Percentiles rank a stretch among this genome's conserved stretches.
Evolutionary conservation across 2,329 filamentous ascomycete genomes (phyloP).

Genomic region (Hypomyces perniciosus): DNA sequence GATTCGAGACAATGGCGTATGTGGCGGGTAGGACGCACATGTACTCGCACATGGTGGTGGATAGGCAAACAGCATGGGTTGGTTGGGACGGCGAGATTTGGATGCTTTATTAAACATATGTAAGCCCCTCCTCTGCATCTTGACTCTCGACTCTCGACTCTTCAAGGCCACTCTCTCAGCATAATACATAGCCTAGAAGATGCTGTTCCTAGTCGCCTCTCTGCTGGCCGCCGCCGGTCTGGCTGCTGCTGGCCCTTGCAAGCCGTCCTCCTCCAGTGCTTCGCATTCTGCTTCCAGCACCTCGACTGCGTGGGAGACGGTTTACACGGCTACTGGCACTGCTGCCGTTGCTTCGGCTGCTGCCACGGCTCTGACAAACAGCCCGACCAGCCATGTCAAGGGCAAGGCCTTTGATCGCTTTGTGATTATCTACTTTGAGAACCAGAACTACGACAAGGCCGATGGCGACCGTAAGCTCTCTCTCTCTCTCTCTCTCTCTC

Average conservation of each 20-base stretch:
- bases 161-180: neutral
- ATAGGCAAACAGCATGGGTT: no score
- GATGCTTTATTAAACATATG: no score
- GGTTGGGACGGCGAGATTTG: no score
- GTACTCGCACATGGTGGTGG: no score
- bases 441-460: conserved; percentile 63
- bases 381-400: conserved; percentile 57
- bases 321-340: conserved; percentile 47
- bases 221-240: conserved; percentile 23
- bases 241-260: conserved; percentile 17
- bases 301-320: conserved; percentile 29
- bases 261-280: neutral
- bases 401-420: conserved; percentile 69
- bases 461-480: conserved; percentile 49
- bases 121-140: no score
- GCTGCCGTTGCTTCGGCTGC: conserved; percentile 48
- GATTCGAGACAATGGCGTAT: neutral
- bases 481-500: neutral
- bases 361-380: conserved; percentile 54
- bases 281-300: neutral
- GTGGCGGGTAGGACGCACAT: no score
- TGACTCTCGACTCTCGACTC: no score
- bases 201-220: conserved; percentile 16
- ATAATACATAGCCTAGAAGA: neutral
- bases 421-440: conserved; percentile 71